Evolutionary conservation across 805 yeast species (phyloP).

Genomic region (Crinitomyces ghanaensis): DNA sequence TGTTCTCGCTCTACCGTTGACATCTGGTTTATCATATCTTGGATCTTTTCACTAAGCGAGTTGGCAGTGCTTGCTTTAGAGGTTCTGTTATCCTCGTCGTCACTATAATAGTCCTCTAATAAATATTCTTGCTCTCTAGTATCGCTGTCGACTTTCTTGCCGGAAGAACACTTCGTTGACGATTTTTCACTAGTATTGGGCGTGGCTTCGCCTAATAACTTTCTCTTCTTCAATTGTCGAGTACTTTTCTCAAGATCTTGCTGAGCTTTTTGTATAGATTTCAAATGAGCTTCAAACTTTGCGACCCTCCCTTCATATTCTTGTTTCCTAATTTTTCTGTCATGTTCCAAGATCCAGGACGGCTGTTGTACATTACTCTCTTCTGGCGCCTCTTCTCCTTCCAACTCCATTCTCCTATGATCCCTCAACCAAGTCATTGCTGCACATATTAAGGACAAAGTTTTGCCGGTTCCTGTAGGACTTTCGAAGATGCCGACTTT

Average conservation of each 20-base stretch:
- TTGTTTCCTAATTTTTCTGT: constrained; percentile 18
- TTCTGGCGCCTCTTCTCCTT: constrained; percentile 17
- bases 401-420: constrained; percentile 26
- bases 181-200: no score
- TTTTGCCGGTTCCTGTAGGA: constrained; percentile 74
- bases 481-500: constrained; percentile 79
- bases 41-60: constrained; percentile 16
- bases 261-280: constrained; percentile 10
- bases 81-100: constrained; percentile 1
- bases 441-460: constrained; percentile 76
- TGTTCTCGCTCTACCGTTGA: constrained; percentile 13
- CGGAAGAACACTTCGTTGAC: neutral
- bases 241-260: constrained; percentile 11
- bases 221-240: constrained; percentile 7
- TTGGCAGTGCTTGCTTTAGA: constrained; percentile 15
- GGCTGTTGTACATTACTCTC: constrained; percentile 57
- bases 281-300: constrained; percentile 17
- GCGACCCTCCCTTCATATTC: constrained; percentile 13
- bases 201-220: no score
- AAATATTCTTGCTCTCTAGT: constrained; percentile 5
- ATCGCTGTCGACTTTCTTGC: neutral
- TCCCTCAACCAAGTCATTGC: constrained; percentile 72
- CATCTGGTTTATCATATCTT: constrained; percentile 18
- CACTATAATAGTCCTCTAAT: constrained; percentile 26
- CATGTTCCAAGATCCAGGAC: constrained; percentile 48